Evolutionary conservation across 139 green algal species (phyloP).

Genomic region (Chlamydomonas incerta): DNA sequence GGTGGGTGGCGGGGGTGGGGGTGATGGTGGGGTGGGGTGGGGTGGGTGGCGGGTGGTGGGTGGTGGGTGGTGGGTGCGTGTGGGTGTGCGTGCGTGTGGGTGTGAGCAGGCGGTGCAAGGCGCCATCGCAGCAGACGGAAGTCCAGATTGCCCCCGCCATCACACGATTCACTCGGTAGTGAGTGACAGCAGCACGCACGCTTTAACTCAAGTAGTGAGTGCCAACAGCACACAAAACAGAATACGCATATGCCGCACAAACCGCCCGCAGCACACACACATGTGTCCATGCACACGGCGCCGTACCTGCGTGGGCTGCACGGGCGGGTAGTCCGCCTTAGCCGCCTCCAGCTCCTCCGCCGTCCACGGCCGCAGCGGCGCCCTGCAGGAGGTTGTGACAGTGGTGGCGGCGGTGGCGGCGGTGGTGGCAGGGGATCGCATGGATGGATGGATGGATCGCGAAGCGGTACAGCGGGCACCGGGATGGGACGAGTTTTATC

Average conservation of each 20-base stretch:
- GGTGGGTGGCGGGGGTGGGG: background rate
- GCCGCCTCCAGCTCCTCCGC: constrained; percentile 1
- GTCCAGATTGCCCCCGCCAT: no score
- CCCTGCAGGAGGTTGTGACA: background rate
- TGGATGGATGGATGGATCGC: no score
- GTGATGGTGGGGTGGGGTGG: background rate
- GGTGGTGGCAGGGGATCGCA: background rate
- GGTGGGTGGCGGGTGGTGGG: background rate
- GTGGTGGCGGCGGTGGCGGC: background rate
- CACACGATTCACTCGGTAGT: no score
- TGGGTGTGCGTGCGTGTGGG: background rate
- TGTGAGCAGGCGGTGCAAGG: background rate
- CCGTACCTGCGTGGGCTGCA: constrained; percentile 5
- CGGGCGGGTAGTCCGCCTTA: background rate
- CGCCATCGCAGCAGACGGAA: no score
- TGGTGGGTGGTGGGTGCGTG: background rate
- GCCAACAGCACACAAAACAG: no score
- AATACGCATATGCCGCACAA: no score
- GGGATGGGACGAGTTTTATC: no score
- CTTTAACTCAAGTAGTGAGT: no score
- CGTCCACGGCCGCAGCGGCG: background rate
- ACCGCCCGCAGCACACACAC: no score
- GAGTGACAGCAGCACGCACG: no score
- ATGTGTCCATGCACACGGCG: no score
- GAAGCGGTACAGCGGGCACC: no score